Conservation (phyloP, 2,329 filamentous ascomycete species). For the Colletotrichum cordylinicola region DNA sequence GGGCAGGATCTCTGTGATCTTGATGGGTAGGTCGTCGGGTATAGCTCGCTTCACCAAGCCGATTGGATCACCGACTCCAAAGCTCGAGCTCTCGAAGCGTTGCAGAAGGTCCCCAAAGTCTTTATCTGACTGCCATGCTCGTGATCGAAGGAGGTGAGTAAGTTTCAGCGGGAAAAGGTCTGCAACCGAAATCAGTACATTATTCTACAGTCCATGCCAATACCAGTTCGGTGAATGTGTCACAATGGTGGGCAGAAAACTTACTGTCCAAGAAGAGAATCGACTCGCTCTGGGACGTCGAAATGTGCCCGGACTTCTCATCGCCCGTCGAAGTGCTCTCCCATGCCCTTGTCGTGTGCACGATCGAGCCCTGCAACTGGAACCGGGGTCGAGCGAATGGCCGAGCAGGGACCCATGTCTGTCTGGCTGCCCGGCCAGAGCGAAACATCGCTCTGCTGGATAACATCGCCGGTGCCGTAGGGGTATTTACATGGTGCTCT, state of each 20-base stretch:
- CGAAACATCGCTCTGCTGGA: conserved; percentile 11
- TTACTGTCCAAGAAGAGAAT: conserved; percentile 90
- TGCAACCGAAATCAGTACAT: conserved; percentile 34
- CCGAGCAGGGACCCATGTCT: neutral
- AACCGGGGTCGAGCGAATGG: neutral
- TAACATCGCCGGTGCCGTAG: neutral
- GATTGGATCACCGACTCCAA: conserved; percentile 58
- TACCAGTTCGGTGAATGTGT: neutral
- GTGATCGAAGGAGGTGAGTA: conserved; percentile 45
- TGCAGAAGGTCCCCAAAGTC: conserved; percentile 57
- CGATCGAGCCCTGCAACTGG: neutral
- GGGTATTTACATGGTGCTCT: neutral
- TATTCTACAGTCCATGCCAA: neutral
- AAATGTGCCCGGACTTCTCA: conserved; percentile 81
- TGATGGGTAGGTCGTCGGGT: conserved; percentile 65
- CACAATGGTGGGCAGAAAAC: conserved; percentile 28
- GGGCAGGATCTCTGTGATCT: conserved; percentile 82
- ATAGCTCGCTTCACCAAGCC: conserved; percentile 66
- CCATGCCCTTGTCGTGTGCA: conserved; percentile 34
- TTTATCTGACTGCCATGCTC: conserved; percentile 53
- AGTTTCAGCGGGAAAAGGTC: conserved; percentile 86
- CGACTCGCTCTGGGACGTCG: conserved; percentile 76
- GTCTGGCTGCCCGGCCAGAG: neutral
- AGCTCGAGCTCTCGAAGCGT: conserved; percentile 55
- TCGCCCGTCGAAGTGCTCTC: conserved; percentile 57